phyloP scores from a whole-genome alignment of 2,329 filamentous ascomycete genomes.

The Neurospora sp. region DNA sequence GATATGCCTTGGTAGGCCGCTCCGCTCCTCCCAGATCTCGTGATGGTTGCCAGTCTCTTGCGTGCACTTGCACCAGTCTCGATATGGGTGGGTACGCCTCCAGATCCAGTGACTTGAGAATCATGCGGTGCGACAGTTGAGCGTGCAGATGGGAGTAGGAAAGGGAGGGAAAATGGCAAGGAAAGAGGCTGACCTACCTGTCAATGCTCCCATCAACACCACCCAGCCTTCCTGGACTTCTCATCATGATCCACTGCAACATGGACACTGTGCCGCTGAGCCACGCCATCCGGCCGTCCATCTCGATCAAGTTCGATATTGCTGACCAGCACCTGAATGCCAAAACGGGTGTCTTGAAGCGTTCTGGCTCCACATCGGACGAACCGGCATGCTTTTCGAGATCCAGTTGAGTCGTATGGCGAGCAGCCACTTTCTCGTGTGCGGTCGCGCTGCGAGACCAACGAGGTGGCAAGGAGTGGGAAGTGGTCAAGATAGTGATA shows the following conservation, averaged over 20 bases:
- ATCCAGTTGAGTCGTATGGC: constrained; percentile 18
- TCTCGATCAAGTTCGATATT: constrained; percentile 60
- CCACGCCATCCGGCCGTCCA: constrained; percentile 85
- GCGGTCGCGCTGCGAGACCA: constrained; percentile 12
- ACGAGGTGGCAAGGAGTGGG: constrained; percentile 53
- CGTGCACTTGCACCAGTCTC: constrained; percentile 24
- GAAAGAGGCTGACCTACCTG: constrained; percentile 57
- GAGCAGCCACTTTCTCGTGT: constrained; percentile 16
- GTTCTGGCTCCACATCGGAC: constrained; percentile 13
- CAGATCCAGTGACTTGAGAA: constrained; percentile 35
- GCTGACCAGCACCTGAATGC: constrained; percentile 71
- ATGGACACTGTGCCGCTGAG: constrained; percentile 66
- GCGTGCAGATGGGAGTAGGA: constrained; percentile 13
- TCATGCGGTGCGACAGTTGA: constrained; percentile 33
- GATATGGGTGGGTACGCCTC: constrained; percentile 24
- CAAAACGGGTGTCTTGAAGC: constrained; percentile 54
- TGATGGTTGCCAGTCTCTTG: constrained; percentile 14
- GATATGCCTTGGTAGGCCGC: neutral
- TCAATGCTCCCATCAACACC: constrained; percentile 71
- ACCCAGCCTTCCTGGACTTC: constrained; percentile 67
- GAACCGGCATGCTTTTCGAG: constrained; percentile 10
- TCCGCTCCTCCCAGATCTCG: neutral
- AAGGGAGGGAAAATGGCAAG: constrained; percentile 7
- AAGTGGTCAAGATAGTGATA: constrained; percentile 53
- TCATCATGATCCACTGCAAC: constrained; percentile 62